Percentiles rank a stretch among this genome's conserved stretches.
phyloP scores from a whole-genome alignment of 176 grass and related monocot species.

The Musa schizocarpa region DNA sequence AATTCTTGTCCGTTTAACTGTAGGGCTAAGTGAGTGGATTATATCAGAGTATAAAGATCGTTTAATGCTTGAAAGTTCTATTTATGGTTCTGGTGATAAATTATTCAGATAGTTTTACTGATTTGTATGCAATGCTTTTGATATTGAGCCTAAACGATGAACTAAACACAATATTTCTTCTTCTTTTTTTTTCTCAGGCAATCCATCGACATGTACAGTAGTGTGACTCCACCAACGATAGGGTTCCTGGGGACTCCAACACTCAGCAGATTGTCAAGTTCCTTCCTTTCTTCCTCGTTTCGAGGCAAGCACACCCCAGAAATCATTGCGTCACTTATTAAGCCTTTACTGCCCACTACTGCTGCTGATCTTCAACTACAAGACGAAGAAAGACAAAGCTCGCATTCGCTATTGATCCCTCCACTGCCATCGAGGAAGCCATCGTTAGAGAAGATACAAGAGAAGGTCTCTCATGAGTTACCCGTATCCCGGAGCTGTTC shows the following conservation, averaged over 20 bases:
- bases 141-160: too few species aligned
- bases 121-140: too few species aligned
- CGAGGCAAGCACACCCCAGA: conserved; percentile 60
- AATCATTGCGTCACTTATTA: conserved; percentile 44
- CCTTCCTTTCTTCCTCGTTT: conserved; percentile 58
- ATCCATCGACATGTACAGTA: conserved; percentile 77
- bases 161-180: background rate
- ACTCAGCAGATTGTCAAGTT: conserved; percentile 66
- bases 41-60: too few species aligned
- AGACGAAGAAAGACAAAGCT: conserved; percentile 52
- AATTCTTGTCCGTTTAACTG: too few species aligned
- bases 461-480: conserved; percentile 20
- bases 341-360: conserved; percentile 47
- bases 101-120: too few species aligned
- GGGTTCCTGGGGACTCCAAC: conserved; percentile 68
- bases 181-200: conserved; percentile 40
- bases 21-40: too few species aligned
- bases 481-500: background rate
- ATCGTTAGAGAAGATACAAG: conserved; percentile 60
- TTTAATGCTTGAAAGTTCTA: too few species aligned
- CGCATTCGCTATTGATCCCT: conserved; percentile 40
- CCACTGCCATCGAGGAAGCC: conserved; percentile 44
- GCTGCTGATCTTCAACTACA: conserved; percentile 36
- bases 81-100: too few species aligned
- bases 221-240: conserved; percentile 59